Conservation (phyloP, 116 monocot species). For the Zostera marina region DNA sequence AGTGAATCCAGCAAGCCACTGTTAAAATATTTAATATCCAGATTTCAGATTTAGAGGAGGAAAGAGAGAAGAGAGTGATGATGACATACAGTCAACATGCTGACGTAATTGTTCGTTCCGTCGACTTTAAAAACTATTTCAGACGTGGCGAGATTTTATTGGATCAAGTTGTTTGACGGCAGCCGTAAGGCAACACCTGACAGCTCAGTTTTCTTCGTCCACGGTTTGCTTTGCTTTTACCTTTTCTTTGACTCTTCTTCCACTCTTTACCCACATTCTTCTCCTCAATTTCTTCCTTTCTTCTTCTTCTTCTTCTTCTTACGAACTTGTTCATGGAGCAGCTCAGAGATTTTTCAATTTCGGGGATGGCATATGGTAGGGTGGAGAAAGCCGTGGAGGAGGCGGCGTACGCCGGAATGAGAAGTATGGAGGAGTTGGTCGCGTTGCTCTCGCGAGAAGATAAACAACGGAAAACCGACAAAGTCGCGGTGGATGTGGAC, state of each 20-base stretch:
- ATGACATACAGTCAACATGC: constrained; percentile 3
- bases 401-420: constrained; percentile 10
- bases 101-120: not conserved
- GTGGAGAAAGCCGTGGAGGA: constrained; percentile 10
- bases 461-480: not conserved
- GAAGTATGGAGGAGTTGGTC: constrained; percentile 13
- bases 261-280: not conserved
- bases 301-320: too few relatives aligned
- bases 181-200: constrained; percentile 1
- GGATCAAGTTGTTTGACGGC: constrained; percentile 1
- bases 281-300: not conserved
- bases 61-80: not conserved
- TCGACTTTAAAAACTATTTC: not conserved
- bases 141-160: not conserved
- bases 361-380: not conserved
- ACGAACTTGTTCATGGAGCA: too few relatives aligned
- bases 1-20: not conserved
- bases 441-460: not conserved
- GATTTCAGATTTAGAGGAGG: not conserved
- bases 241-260: constrained; percentile 5
- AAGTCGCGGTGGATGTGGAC: not conserved
- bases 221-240: constrained; percentile 1
- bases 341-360: not conserved
- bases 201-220: constrained; percentile 8
- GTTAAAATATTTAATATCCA: too few relatives aligned